These are phyloP conservation scores for Knoxdaviesia proteae DNA, from an alignment of 2,329 filamentous ascomycete genomes.

Conservation along the genomic window DNA sequence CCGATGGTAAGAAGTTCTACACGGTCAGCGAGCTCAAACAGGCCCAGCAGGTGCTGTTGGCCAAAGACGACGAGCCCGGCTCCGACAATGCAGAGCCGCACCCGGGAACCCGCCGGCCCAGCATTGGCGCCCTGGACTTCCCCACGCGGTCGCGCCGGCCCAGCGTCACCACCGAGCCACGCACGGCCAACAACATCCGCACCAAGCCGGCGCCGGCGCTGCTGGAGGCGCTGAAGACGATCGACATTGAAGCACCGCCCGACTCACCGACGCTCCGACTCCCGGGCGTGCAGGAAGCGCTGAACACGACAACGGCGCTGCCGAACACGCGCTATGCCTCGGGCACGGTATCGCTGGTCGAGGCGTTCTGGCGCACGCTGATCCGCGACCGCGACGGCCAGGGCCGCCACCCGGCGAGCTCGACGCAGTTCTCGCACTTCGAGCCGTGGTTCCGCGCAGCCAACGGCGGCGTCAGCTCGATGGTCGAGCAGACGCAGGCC, in stretches of 20 bases:
- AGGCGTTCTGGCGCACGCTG: conserved; percentile 5
- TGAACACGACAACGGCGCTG: neutral
- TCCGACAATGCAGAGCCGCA: neutral
- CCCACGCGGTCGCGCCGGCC: neutral
- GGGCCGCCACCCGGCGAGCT: neutral
- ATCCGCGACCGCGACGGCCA: conserved; percentile 3
- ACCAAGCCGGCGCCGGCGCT: conserved; percentile 2
- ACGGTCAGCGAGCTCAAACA: no score
- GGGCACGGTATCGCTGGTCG: conserved; percentile 1
- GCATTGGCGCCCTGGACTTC: neutral
- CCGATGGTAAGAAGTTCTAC: no score
- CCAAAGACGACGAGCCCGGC: conserved; percentile 4
- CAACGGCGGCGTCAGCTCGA: neutral
- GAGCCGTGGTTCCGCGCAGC: conserved; percentile 4
- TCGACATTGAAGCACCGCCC: conserved; percentile 2
- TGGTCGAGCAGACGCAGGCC: conserved; percentile 3
- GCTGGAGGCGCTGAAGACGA: conserved; percentile 2
- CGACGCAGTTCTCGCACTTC: conserved; percentile 1
- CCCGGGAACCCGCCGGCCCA: no score
- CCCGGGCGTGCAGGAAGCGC: no score
- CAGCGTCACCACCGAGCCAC: neutral
- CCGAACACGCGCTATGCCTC: conserved; percentile 1
- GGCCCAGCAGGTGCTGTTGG: no score
- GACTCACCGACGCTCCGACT: neutral
- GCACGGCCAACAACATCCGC: conserved; percentile 1